These are phyloP conservation scores for Podospora pseudopauciseta DNA, from an alignment of 495 filamentous ascomycete genomes.

Conservation along the genomic window DNA sequence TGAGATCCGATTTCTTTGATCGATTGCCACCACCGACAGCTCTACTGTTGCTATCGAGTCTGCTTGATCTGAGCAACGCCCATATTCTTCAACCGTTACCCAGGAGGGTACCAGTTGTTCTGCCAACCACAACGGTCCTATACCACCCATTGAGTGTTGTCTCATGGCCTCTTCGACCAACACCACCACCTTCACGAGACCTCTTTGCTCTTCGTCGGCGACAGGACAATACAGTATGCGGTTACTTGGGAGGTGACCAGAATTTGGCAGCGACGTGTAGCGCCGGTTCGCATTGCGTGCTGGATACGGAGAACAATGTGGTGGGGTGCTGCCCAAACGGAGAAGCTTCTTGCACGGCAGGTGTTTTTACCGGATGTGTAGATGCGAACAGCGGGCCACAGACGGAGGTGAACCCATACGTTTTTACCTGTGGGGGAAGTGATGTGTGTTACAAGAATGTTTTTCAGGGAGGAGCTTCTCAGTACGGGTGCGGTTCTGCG, in stretches of 20 bases:
- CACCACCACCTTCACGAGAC: conserved; percentile 33
- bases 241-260: conserved; percentile 43
- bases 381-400: conserved; percentile 44
- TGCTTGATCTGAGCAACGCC: conserved; percentile 33
- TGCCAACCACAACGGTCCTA: conserved; percentile 39
- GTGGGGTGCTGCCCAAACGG: conserved; percentile 51
- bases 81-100: conserved; percentile 35
- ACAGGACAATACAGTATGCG: conserved; percentile 46
- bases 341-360: conserved; percentile 39
- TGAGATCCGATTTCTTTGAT: conserved; percentile 38
- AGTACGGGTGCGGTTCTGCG: conserved; percentile 48
- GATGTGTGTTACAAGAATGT: conserved; percentile 45
- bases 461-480: conserved; percentile 47
- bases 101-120: conserved; percentile 12
- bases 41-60: conserved; percentile 37
- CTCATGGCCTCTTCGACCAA: conserved; percentile 40
- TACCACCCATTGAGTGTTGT: conserved; percentile 41
- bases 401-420: conserved; percentile 47
- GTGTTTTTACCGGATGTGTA: conserved; percentile 49
- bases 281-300: conserved; percentile 48
- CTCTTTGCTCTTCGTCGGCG: conserved; percentile 37
- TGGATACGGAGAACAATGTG: conserved; percentile 41
- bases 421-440: conserved; percentile 44
- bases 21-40: conserved; percentile 41
- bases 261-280: conserved; percentile 46